Percentiles rank a stretch among this genome's conserved stretches.
Conservation (phyloP, 2,329 filamentous ascomycete genomes). For the Diaporthe aspalathi region DNA sequence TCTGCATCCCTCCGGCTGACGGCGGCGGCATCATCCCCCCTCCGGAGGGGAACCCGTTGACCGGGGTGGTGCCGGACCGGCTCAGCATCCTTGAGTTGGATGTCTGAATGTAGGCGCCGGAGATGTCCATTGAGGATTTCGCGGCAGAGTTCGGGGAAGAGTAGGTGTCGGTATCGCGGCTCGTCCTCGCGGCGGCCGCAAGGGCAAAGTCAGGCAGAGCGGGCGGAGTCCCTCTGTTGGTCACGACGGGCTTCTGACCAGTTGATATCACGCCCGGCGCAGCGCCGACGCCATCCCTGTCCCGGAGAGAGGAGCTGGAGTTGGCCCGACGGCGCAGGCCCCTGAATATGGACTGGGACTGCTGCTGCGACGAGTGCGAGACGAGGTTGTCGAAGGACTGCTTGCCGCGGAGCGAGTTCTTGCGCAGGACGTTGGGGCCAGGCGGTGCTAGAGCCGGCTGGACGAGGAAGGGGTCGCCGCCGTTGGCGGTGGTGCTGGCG, state of each 20-base stretch:
- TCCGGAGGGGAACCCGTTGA: slow-evolving; percentile 43
- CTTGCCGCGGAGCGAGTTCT: slow-evolving; percentile 65
- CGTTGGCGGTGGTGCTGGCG: slow-evolving; percentile 36
- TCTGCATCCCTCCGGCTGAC: slow-evolving; percentile 47
- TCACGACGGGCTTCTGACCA: slow-evolving; percentile 48
- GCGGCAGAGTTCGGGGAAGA: slow-evolving; percentile 4
- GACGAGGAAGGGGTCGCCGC: slow-evolving; percentile 32
- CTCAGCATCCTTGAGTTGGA: slow-evolving; percentile 56
- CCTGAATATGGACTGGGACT: slow-evolving; percentile 26
- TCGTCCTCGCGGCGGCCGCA: slow-evolving; percentile 53
- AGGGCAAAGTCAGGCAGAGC: slow-evolving; percentile 66
- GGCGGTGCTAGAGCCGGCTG: slow-evolving; percentile 40
- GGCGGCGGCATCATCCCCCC: slow-evolving; percentile 45
- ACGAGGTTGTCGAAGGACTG: slow-evolving; percentile 53
- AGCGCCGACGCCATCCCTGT: slow-evolving; percentile 34
- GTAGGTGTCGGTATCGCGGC: slow-evolving; percentile 26
- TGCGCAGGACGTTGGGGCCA: slow-evolving; percentile 53
- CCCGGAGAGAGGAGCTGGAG: slow-evolving; percentile 34
- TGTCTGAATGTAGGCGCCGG: slow-evolving; percentile 42
- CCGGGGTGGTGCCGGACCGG: slow-evolving; percentile 53
- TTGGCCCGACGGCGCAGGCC: slow-evolving; percentile 36
- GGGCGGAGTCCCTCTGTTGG: slow-evolving; percentile 61
- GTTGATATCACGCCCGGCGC: slow-evolving; percentile 20
- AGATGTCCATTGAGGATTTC: slow-evolving; percentile 24
- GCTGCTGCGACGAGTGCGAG: slow-evolving; percentile 26